Evolutionary conservation across 352 stramenopile species (phyloP).

Genomic region (Globisporangium apiculatum): DNA sequence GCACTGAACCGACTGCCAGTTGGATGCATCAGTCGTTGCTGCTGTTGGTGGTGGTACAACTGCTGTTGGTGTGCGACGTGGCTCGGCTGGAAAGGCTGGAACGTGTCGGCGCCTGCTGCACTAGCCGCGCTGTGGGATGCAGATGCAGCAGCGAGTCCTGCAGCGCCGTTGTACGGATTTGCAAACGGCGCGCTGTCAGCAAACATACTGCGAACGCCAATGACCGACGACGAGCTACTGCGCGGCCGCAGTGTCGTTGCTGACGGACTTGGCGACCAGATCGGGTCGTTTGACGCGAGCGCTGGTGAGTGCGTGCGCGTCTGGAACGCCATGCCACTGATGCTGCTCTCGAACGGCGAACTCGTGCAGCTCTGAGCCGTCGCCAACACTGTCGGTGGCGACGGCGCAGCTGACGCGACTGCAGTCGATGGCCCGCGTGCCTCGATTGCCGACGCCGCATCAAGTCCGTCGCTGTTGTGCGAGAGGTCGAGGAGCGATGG

Average conservation of each 20-base stretch:
- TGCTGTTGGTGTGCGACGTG: slow-evolving; percentile 8
- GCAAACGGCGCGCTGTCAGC: background rate
- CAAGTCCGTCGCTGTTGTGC: background rate
- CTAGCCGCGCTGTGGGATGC: background rate
- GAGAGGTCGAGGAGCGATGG: slow-evolving; percentile 34
- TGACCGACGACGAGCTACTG: slow-evolving; percentile 37
- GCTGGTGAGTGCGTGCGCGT: slow-evolving; percentile 4
- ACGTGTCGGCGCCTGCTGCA: background rate
- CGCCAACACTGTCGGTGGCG: background rate
- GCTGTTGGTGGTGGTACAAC: slow-evolving; percentile 6
- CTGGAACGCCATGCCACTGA: slow-evolving; percentile 1
- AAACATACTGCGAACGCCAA: slow-evolving; percentile 6
- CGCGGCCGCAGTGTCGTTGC: slow-evolving; percentile 13
- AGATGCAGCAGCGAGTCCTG: slow-evolving; percentile 1
- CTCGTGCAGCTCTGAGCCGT: slow-evolving; percentile 8
- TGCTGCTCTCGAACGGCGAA: slow-evolving; percentile 18
- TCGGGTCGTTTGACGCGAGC: background rate
- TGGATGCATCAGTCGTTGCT: background rate
- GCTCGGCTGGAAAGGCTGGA: slow-evolving; percentile 13
- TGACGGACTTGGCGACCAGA: slow-evolving; percentile 4
- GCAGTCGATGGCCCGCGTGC: slow-evolving; percentile 1
- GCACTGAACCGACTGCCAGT: background rate
- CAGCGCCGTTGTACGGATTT: slow-evolving; percentile 10
- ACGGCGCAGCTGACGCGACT: background rate
- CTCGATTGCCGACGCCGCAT: background rate